Evolutionary conservation across 1,139 yeast genomes (phyloP).

Genomic region (Sugiyamaella sp.): DNA sequence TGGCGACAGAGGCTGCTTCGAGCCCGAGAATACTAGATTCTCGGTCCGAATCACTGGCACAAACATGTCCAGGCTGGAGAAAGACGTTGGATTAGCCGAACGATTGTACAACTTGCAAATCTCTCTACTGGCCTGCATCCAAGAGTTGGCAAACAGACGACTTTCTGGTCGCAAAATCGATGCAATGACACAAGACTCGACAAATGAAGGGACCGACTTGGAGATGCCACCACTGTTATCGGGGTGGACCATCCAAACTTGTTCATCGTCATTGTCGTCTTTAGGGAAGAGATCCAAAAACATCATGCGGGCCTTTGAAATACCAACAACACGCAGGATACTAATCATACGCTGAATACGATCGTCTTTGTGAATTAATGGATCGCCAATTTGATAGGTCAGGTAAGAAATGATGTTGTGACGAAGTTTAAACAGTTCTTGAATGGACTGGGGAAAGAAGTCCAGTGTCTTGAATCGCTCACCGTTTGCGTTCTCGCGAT

Average conservation of each 20-base stretch:
- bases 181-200: constrained; percentile 78
- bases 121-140: constrained; percentile 61
- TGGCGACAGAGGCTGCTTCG: constrained; percentile 54
- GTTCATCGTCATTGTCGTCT: constrained; percentile 36
- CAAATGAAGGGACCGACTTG: constrained; percentile 76
- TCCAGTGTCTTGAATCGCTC: constrained; percentile 50
- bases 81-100: constrained; percentile 15
- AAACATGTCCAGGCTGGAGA: constrained; percentile 36
- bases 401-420: constrained; percentile 67
- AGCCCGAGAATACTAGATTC: constrained; percentile 25
- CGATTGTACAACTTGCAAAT: constrained; percentile 32
- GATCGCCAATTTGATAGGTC: constrained; percentile 65
- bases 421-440: constrained; percentile 68
- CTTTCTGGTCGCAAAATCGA: constrained; percentile 83
- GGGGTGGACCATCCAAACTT: constrained; percentile 7
- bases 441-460: constrained; percentile 70
- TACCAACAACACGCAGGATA: constrained; percentile 65
- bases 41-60: constrained; percentile 46
- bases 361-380: constrained; percentile 51
- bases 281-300: constrained; percentile 56
- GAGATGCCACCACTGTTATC: constrained; percentile 41
- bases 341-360: constrained; percentile 74
- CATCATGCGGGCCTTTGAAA: constrained; percentile 70
- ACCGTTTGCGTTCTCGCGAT: constrained; percentile 33
- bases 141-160: constrained; percentile 63